These are phyloP conservation scores for Quercus berberidifolia DNA, from an alignment of 306 rosid genomes.

Conservation along the genomic window DNA sequence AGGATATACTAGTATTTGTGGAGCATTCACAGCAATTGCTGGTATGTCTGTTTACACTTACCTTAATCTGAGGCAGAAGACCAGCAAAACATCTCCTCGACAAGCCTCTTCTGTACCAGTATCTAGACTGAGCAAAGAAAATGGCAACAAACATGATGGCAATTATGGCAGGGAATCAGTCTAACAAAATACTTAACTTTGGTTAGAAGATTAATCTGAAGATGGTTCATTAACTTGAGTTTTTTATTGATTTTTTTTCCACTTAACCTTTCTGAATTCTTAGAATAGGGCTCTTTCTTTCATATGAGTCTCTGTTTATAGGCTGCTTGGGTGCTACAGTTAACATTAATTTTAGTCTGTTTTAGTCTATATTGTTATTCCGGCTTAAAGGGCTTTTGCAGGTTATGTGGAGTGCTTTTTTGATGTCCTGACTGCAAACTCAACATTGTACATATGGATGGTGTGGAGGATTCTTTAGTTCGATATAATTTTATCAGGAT, in stretches of 20 bases:
- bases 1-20: conserved; percentile 69
- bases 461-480: conserved; percentile 22
- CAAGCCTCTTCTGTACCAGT: conserved; percentile 60
- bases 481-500: neutral
- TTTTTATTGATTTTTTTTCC: neutral
- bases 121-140: conserved; percentile 79
- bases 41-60: conserved; percentile 88
- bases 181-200: conserved; percentile 24
- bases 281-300: neutral
- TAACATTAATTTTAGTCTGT: neutral
- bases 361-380: neutral
- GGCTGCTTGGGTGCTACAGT: neutral
- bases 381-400: neutral
- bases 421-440: neutral
- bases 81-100: conserved; percentile 49
- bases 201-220: conserved; percentile 10
- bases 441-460: conserved; percentile 34
- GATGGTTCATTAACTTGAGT: conserved; percentile 4
- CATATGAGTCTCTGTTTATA: neutral
- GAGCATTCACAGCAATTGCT: conserved; percentile 80
- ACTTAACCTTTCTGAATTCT: neutral
- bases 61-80: conserved; percentile 63
- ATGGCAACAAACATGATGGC: conserved; percentile 54
- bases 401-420: conserved; percentile 4
- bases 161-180: conserved; percentile 69